phyloP scores from a whole-genome alignment of 176 grass and related monocot species.

The Olyra latifolia region DNA sequence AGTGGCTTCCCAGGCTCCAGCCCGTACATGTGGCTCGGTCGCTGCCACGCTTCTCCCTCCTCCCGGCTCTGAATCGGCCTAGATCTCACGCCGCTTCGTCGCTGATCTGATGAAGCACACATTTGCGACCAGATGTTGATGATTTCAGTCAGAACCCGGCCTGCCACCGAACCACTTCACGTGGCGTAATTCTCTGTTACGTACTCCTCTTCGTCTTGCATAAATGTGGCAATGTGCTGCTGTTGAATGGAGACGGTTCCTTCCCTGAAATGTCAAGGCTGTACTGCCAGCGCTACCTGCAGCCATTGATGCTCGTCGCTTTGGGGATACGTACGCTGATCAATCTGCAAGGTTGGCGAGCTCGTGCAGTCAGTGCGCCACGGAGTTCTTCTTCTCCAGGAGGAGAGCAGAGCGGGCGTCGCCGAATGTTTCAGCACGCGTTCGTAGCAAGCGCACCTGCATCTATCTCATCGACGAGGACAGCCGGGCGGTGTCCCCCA shows the following conservation, averaged over 20 bases:
- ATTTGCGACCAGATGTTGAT: not conserved
- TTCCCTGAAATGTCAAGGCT: not conserved
- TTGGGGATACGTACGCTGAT: not conserved
- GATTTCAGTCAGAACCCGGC: not conserved
- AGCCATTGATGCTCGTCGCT: not conserved
- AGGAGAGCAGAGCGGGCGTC: not conserved
- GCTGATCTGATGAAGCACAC: not conserved
- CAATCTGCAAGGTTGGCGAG: not conserved
- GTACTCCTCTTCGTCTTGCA: not conserved
- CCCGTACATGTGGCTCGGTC: no score
- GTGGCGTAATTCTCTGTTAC: not conserved
- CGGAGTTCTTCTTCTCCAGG: not conserved
- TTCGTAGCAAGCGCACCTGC: not conserved
- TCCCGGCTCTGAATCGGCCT: no score
- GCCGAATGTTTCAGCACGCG: not conserved
- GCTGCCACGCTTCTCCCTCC: no score
- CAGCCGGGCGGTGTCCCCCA: no score
- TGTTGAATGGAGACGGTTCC: not conserved
- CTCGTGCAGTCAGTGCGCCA: no score
- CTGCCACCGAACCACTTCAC: not conserved
- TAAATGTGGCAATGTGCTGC: not conserved
- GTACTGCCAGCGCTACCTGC: not conserved
- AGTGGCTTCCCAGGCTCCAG: not conserved
- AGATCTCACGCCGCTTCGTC: not conserved
- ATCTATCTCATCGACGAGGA: conserved; percentile 11